A percentile compares a stretch with the other conserved stretches of the same genome.
These are phyloP conservation scores for Allantophomopsis cytisporea DNA, from an alignment of 2,329 filamentous ascomycete genomes.

Conservation along the genomic window DNA sequence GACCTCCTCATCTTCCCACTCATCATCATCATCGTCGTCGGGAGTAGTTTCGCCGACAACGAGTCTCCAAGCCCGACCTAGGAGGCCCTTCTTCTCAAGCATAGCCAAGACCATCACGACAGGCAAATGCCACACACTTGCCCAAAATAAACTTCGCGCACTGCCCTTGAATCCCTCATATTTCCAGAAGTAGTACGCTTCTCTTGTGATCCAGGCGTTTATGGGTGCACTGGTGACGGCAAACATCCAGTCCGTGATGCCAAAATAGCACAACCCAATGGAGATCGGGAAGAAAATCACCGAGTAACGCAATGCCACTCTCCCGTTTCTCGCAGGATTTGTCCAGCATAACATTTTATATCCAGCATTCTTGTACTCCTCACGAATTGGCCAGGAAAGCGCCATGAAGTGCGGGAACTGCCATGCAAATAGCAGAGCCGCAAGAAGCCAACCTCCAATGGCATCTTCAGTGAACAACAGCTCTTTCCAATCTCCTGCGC, in stretches of 20 bases:
- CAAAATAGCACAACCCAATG: slow-evolving; percentile 60
- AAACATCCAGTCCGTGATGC: slow-evolving; percentile 79
- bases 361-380: slow-evolving; percentile 69
- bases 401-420: slow-evolving; percentile 98
- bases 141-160: slow-evolving; percentile 85
- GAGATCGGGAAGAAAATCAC: slow-evolving; percentile 80
- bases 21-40: slow-evolving; percentile 39
- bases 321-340: slow-evolving; percentile 71
- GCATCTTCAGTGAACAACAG: slow-evolving; percentile 58
- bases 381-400: slow-evolving; percentile 73
- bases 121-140: slow-evolving; percentile 91
- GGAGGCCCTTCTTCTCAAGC: slow-evolving; percentile 86
- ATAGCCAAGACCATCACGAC: slow-evolving; percentile 82
- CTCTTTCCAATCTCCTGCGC: slow-evolving; percentile 63
- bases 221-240: slow-evolving; percentile 66
- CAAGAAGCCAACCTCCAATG: slow-evolving; percentile 79
- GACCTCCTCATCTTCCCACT: slow-evolving; percentile 30
- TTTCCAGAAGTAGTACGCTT: slow-evolving; percentile 73
- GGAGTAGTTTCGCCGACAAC: slow-evolving; percentile 45
- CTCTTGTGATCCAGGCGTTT: slow-evolving; percentile 73
- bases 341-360: slow-evolving; percentile 72
- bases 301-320: slow-evolving; percentile 81
- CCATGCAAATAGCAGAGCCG: slow-evolving; percentile 79
- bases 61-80: slow-evolving; percentile 66
- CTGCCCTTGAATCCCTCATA: slow-evolving; percentile 65